phyloP scores from a whole-genome alignment of 805 yeast genomes.

The Lachancea waltii region DNA sequence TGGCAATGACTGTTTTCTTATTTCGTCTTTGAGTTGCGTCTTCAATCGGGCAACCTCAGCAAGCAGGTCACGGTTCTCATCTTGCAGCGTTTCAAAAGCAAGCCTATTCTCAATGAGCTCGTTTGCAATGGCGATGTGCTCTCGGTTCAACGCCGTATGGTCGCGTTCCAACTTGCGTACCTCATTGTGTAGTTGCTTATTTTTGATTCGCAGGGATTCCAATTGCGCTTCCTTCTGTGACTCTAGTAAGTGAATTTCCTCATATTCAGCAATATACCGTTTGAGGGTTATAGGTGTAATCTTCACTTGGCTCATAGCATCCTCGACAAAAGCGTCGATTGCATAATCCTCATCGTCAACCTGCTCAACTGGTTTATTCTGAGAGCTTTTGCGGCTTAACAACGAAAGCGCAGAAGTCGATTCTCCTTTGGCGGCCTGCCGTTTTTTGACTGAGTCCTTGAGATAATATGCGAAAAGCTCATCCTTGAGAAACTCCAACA shows the following conservation, averaged over 20 bases:
- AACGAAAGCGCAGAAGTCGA: not conserved
- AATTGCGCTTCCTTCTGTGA: slow-evolving; percentile 55
- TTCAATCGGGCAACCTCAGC: slow-evolving; percentile 44
- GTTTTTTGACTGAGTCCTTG: slow-evolving; percentile 28
- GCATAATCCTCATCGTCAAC: slow-evolving; percentile 40
- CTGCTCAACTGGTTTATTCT: slow-evolving; percentile 2
- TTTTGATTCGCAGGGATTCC: slow-evolving; percentile 57
- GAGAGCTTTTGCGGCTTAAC: not conserved
- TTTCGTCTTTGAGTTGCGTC: slow-evolving; percentile 33
- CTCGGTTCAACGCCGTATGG: slow-evolving; percentile 63
- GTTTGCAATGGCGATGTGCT: slow-evolving; percentile 82
- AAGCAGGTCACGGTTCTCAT: slow-evolving; percentile 61
- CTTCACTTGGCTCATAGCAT: slow-evolving; percentile 61
- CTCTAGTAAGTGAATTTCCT: slow-evolving; percentile 64
- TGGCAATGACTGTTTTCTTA: slow-evolving; percentile 24
- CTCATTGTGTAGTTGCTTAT: slow-evolving; percentile 67
- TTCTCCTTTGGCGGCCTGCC: slow-evolving; percentile 3
- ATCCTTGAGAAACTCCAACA: slow-evolving; percentile 73
- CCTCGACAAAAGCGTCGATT: slow-evolving; percentile 68
- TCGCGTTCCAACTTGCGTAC: slow-evolving; percentile 67
- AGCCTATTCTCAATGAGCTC: slow-evolving; percentile 78
- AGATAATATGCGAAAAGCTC: slow-evolving; percentile 68
- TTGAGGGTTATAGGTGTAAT: slow-evolving; percentile 66
- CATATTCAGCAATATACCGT: slow-evolving; percentile 68
- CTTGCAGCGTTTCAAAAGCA: slow-evolving; percentile 63